Percentiles rank a stretch among this genome's conserved stretches.
Conservation (phyloP, 257 asterid species). For the Coffea canephora region DNA sequence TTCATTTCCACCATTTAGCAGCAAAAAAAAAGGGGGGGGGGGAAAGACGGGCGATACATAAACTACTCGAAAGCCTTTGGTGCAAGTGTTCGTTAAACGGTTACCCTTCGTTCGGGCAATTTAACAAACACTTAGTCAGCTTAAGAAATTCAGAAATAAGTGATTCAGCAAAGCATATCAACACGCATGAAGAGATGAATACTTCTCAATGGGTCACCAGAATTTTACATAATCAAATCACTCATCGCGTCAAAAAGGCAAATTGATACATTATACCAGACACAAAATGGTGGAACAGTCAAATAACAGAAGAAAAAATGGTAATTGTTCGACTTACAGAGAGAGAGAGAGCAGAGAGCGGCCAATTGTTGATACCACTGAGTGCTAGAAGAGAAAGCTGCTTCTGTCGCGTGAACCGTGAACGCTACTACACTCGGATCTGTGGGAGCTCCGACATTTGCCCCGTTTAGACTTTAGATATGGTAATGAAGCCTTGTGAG, state of each 20-base stretch:
- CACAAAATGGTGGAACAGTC: not conserved
- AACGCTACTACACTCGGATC: not conserved
- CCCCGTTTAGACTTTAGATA: not conserved
- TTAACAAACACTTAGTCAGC: constrained; percentile 10
- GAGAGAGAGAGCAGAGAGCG: not conserved
- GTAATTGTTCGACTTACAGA: not conserved
- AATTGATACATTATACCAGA: not conserved
- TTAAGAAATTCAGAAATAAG: not conserved
- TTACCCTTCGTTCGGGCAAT: not conserved
- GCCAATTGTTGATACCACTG: not conserved
- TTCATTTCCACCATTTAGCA: not conserved
- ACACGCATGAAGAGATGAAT: not conserved
- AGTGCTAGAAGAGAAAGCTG: not conserved
- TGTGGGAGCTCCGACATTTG: not conserved
- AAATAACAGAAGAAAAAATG: not conserved
- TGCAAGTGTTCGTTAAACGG: not conserved
- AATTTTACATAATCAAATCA: not conserved
- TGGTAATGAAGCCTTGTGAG: not conserved
- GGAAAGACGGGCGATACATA: not conserved
- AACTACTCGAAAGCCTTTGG: not conserved
- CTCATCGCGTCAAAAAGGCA: not conserved
- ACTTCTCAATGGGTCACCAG: not conserved
- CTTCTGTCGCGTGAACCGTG: not conserved
- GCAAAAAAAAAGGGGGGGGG: not conserved
- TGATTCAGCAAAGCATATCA: not conserved